phyloP scores from a whole-genome alignment of 75 land plant genomes.

The Pinus tabuliformis region DNA sequence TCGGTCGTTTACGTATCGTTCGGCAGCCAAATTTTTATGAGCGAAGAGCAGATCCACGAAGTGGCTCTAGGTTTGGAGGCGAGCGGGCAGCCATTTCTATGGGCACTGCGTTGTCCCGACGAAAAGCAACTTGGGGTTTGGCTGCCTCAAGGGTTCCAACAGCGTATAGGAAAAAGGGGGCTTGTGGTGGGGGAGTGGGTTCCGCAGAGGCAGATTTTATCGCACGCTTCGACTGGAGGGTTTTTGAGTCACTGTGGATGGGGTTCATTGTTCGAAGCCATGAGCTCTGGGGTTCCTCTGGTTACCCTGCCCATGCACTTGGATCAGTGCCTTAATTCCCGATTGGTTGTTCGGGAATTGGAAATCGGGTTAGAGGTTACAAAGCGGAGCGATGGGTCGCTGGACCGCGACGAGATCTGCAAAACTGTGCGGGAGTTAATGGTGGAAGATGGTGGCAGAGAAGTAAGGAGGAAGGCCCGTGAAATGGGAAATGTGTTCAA shows the following conservation, averaged over 20 bases:
- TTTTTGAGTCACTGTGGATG: constrained; percentile 18
- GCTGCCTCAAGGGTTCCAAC: background rate
- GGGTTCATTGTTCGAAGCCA: constrained; percentile 9
- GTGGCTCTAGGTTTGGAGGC: constrained; percentile 19
- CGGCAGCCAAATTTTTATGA: constrained; percentile 13
- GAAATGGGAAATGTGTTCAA: background rate
- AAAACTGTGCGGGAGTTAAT: constrained; percentile 13
- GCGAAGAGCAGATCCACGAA: constrained; percentile 14
- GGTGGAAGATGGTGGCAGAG: constrained; percentile 4
- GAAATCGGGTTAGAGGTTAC: constrained; percentile 13
- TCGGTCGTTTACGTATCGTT: constrained; percentile 29
- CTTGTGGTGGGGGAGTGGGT: constrained; percentile 10
- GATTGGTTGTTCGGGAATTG: constrained; percentile 19
- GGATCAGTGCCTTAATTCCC: constrained; percentile 19
- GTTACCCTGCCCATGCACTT: constrained; percentile 21
- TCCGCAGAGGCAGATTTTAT: constrained; percentile 18
- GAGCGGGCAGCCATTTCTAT: constrained; percentile 20
- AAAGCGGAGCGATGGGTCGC: background rate
- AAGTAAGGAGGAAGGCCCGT: constrained; percentile 5
- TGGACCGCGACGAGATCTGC: constrained; percentile 18
- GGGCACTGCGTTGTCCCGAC: constrained; percentile 12
- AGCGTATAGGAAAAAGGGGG: constrained; percentile 13
- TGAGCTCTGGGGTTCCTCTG: constrained; percentile 18
- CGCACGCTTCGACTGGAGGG: constrained; percentile 16
- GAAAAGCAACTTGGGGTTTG: background rate